Evolutionary conservation across 1,284 basidiomycete species (phyloP).

Genomic region (Leucoagaricus sp.): DNA sequence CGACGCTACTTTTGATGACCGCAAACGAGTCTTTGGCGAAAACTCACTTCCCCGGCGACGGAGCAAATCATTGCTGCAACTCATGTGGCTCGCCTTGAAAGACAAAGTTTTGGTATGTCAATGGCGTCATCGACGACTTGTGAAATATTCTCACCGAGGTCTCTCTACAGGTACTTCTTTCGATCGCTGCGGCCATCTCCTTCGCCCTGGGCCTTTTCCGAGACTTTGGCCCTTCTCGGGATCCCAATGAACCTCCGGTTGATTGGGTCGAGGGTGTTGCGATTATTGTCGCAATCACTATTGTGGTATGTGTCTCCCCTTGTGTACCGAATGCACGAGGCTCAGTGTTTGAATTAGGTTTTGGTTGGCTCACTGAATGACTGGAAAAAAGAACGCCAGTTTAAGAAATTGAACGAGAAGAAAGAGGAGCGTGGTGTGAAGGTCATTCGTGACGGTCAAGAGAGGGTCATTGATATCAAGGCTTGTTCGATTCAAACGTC

Average conservation of each 20-base stretch:
- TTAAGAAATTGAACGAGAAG: slow-evolving; percentile 90
- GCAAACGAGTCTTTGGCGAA: slow-evolving; percentile 77
- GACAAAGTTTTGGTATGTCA: slow-evolving; percentile 89
- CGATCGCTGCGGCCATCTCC: slow-evolving; percentile 90
- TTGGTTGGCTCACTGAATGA: slow-evolving; percentile 89
- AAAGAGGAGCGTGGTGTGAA: slow-evolving; percentile 96
- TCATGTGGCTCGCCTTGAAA: slow-evolving; percentile 95
- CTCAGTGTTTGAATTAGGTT: slow-evolving; percentile 46
- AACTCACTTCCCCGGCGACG: slow-evolving; percentile 82
- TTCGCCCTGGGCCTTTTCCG: slow-evolving; percentile 94
- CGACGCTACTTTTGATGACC: slow-evolving; percentile 60
- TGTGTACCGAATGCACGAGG: too few species aligned
- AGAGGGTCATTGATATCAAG: slow-evolving; percentile 82
- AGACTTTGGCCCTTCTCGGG: slow-evolving; percentile 77
- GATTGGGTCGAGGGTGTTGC: slow-evolving; percentile 99
- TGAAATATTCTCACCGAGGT: slow-evolving; percentile 6
- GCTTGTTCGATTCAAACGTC: slow-evolving; percentile 34
- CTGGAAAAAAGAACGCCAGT: slow-evolving; percentile 98
- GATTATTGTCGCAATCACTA: slow-evolving; percentile 87
- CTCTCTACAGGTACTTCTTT: slow-evolving; percentile 73
- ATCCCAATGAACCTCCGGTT: slow-evolving; percentile 63
- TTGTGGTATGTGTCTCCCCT: slow-evolving; percentile 63
- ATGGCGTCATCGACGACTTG: slow-evolving; percentile 18
- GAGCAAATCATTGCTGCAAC: slow-evolving; percentile 77
- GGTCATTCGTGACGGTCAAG: slow-evolving; percentile 83